phyloP scores from a whole-genome alignment of 192 early-diverging fungal genomes.

The Coemansia sp. region DNA sequence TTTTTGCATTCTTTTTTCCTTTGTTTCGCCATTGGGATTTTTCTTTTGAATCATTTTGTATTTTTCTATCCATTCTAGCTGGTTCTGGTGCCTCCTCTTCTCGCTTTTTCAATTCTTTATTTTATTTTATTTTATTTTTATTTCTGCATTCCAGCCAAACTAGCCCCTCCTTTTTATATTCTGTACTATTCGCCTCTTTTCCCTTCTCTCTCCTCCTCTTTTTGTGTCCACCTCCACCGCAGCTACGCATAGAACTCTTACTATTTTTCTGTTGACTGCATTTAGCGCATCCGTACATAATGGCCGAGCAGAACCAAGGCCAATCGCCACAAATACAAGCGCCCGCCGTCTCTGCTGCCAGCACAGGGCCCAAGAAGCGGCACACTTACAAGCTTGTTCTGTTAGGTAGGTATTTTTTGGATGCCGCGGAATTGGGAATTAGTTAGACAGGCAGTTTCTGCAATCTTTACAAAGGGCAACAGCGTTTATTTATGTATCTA shows the following conservation, averaged over 20 bases:
- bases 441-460: background rate
- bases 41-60: conserved; percentile 2
- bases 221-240: background rate
- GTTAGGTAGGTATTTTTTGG: conserved; percentile 62
- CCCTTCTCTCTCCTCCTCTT: background rate
- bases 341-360: conserved; percentile 9
- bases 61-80: conserved; percentile 10
- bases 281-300: conserved; percentile 5
- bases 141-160: conserved; percentile 5
- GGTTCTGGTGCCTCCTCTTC: background rate
- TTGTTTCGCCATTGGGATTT: background rate
- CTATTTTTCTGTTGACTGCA: background rate
- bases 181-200: background rate
- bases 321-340: conserved; percentile 3
- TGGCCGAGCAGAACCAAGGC: conserved; percentile 17
- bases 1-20: background rate
- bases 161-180: background rate
- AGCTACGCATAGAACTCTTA: background rate
- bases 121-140: background rate
- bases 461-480: background rate
- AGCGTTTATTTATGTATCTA: background rate
- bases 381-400: conserved; percentile 95
- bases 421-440: background rate
- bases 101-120: conserved; percentile 3
- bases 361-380: conserved; percentile 58